Evolutionary conservation across 1,284 basidiomycete species (phyloP), one percentile per base, ranked within the genome.

Genomic region (Cryptococcus sp.): DNA sequence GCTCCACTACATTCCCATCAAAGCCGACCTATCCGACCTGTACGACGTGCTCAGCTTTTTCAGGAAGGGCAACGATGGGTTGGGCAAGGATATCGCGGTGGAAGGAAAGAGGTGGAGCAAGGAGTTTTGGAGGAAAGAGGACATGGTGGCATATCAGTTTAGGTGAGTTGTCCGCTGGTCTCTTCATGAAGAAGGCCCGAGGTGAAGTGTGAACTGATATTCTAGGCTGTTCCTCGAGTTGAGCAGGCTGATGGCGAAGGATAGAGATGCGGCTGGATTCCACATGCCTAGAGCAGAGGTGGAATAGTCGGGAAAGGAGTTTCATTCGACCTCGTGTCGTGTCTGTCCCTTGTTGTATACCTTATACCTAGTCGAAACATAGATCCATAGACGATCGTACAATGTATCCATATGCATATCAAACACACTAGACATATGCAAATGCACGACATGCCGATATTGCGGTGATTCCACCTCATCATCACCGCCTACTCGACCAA

Each of bases 91-190:
- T 58, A 85, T 85, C 43, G 84, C 80, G 0, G 51, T 64, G 4
- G 76, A 75, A 0, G 83, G 83, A 0, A 75, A 77, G 37, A 60
- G 75, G 21, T 85, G 83, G 83, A 82, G 80, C 56, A 72, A 74
- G 52, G 73, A 60, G 0, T 83, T 77, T 59, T 85, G 82, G 82
- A 74, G 83, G 40, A 74, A 74, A 48, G 80, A 82, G 56, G 84
- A 86, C 64, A 74, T 85, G 71, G 75, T 77, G 34, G 79, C 82
- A 11, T 84, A 84, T 68, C 71, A 79, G 51, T 83, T 81, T 62
- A 75, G 82, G 80, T 81, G 37, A 47, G 74, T 60, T 39, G 11
- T 26, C 2, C 10, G 16, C 14, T 11, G 18, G 38, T 4, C 11
- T 31, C 21, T 16, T 14, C 12, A 22, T 39, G 24, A 26, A 42